A percentile compares a stretch with the other conserved stretches of the same genome.
phyloP scores from a whole-genome alignment of 345 rosid genomes.

The Murraya paniculata region DNA sequence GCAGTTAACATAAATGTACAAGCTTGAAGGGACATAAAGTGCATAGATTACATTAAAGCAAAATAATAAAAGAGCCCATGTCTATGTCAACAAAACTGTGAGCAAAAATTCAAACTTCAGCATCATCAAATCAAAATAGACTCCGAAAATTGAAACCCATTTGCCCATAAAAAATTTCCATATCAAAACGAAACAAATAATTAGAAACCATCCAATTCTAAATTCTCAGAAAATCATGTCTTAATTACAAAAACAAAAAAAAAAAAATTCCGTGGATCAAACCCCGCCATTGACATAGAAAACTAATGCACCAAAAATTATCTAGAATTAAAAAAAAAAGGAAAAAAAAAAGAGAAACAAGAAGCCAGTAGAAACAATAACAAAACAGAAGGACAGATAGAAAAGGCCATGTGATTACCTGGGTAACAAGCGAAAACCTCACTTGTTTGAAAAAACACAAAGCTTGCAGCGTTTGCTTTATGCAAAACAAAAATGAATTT shows the following conservation, averaged over 20 bases:
- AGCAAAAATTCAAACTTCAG: conserved; percentile 1
- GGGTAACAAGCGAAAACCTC: conserved; percentile 15
- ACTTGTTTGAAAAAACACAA: neutral
- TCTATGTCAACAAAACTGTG: neutral
- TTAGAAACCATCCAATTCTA: too few relatives aligned
- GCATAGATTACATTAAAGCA: neutral
- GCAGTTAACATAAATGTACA: conserved; percentile 14
- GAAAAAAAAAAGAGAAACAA: neutral
- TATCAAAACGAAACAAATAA: too few relatives aligned
- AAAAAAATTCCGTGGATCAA: conserved; percentile 4
- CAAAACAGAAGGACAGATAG: neutral
- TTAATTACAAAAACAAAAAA: neutral
- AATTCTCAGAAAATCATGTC: conserved; percentile 5
- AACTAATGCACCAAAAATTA: conserved; percentile 3
- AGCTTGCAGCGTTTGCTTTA: neutral
- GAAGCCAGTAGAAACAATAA: neutral
- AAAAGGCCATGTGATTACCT: conserved; percentile 32
- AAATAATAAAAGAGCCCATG: neutral
- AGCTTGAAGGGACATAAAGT: conserved; percentile 4
- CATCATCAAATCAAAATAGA: conserved; percentile 5
- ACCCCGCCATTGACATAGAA: neutral
- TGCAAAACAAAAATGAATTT: neutral
- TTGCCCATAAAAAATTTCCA: neutral
- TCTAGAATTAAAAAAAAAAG: neutral
- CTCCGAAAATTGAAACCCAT: conserved; percentile 21